Percentiles rank a stretch among this genome's conserved stretches.
Evolutionary conservation across 371 early-diverging fungal species (phyloP).

Genomic region (Mortierella sp.): DNA sequence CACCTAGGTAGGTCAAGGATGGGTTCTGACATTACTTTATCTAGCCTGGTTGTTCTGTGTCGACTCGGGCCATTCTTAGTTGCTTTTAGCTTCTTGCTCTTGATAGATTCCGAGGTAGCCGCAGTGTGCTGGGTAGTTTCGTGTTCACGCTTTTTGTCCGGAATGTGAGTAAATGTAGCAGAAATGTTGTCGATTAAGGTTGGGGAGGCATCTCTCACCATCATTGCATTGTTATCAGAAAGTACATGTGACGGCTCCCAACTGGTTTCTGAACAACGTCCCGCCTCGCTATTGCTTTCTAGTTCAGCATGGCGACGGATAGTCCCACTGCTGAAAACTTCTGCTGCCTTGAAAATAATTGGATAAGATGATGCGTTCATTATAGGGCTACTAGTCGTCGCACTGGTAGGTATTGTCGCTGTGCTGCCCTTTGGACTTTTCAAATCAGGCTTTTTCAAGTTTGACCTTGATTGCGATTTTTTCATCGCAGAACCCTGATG

Average conservation of each 20-base stretch:
- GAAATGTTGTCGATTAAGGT: not conserved
- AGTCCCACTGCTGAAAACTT: not conserved
- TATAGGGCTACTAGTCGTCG: not conserved
- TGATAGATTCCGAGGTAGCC: not conserved
- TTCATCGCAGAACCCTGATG: not conserved
- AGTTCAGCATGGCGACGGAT: not conserved
- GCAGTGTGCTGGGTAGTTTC: not conserved
- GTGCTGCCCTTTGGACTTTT: not conserved
- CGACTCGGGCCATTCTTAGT: not conserved
- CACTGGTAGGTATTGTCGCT: not conserved
- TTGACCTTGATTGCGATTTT: not conserved
- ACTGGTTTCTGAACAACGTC: not conserved
- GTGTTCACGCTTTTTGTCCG: not conserved
- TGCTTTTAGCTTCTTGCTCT: not conserved
- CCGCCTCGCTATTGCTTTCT: not conserved
- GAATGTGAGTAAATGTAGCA: not conserved
- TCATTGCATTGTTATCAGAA: not conserved
- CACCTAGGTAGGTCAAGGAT: not conserved
- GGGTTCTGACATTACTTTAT: not conserved
- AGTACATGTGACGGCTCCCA: not conserved
- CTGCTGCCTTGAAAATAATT: not conserved
- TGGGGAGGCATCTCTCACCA: not conserved
- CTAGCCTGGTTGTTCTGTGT: not conserved
- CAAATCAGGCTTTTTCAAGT: conserved; percentile 17
- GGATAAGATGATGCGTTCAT: not conserved